A percentile compares a stretch with the other conserved stretches of the same genome.
Conservation (phyloP, 2,329 filamentous ascomycete genomes). For the Beauveria sp. region DNA sequence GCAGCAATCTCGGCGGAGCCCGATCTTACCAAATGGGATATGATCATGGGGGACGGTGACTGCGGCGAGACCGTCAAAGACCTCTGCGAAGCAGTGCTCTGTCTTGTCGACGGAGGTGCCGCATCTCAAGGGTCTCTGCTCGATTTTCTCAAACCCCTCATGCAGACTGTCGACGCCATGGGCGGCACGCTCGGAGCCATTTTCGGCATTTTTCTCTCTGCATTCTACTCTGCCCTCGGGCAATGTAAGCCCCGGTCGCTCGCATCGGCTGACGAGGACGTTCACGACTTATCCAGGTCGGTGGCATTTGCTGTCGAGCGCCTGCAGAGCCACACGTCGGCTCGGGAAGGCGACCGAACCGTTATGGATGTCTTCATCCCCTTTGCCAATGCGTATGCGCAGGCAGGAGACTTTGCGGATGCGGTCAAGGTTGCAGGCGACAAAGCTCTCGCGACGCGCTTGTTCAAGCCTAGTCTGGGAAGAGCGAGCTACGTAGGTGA, state of each 20-base stretch:
- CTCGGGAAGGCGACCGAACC: conserved; percentile 47
- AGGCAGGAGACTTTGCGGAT: conserved; percentile 47
- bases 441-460: conserved; percentile 44
- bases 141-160: conserved; percentile 38
- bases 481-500: conserved; percentile 59
- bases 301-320: conserved; percentile 36
- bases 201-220: conserved; percentile 46
- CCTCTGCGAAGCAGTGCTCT: conserved; percentile 39
- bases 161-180: conserved; percentile 49
- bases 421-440: conserved; percentile 53
- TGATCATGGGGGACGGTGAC: conserved; percentile 57
- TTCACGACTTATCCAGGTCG: conserved; percentile 29
- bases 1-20: conserved; percentile 51
- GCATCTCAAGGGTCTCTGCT: conserved; percentile 35
- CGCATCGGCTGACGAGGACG: conserved; percentile 18
- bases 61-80: conserved; percentile 55
- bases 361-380: conserved; percentile 51
- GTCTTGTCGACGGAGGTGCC: conserved; percentile 35
- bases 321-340: conserved; percentile 43
- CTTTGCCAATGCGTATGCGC: conserved; percentile 39
- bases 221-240: conserved; percentile 34
- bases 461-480: conserved; percentile 45
- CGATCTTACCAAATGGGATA: conserved; percentile 55
- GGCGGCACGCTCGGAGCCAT: conserved; percentile 44
- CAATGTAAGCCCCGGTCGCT: conserved; percentile 21